Conservation (phyloP, 148 eudicot genomes). For the Chenopodium berlandieri region DNA sequence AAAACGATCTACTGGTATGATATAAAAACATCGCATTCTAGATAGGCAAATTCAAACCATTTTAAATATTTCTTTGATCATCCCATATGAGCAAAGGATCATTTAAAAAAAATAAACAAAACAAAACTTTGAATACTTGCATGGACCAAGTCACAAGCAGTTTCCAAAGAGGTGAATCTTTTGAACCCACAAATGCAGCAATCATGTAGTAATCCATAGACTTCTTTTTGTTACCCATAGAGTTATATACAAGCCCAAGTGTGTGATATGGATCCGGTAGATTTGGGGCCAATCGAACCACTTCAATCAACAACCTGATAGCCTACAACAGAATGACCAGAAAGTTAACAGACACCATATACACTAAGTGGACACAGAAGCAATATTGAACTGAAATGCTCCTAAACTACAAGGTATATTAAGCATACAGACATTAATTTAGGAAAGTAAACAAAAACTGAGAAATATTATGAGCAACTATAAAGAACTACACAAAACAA, state of each 20-base stretch:
- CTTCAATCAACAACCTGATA: constrained; percentile 55
- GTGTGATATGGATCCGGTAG: constrained; percentile 77
- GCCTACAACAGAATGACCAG: constrained; percentile 47
- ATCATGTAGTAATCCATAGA: constrained; percentile 64
- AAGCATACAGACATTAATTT: not conserved
- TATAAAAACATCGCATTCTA: not conserved
- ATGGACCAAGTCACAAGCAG: constrained; percentile 58
- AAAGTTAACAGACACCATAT: not conserved
- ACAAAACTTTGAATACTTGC: constrained; percentile 42
- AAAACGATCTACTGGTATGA: not conserved
- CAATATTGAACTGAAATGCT: not conserved
- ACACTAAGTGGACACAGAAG: not conserved
- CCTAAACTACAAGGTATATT: not conserved
- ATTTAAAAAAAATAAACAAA: no score
- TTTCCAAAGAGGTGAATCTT: constrained; percentile 74
- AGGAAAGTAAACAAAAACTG: not conserved
- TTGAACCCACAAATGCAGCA: constrained; percentile 78
- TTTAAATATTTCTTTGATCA: not conserved
- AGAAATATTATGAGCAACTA: not conserved
- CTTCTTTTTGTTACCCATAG: constrained; percentile 58
- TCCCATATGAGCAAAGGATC: not conserved
- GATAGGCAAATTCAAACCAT: not conserved
- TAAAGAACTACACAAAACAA: not conserved
- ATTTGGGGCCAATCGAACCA: constrained; percentile 67
- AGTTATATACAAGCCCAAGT: constrained; percentile 61